Base-by-base conservation (phyloP, 192 early-diverging fungal species). In the Linnemannia elongata region DNA sequence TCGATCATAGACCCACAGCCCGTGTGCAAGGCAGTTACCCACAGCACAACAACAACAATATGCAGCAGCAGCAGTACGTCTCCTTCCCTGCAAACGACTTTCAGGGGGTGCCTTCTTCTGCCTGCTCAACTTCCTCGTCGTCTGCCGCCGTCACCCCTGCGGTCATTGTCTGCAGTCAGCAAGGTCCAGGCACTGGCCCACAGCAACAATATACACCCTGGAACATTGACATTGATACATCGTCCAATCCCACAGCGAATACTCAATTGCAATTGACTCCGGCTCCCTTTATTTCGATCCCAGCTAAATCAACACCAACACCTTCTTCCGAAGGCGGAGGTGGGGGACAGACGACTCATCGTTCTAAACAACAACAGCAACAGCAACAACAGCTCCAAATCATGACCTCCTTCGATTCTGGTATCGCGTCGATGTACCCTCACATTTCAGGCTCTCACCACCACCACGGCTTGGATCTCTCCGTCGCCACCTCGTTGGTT, bases 371-470 rank as follows among this genome's bases (percentile, higher is more conserved):
- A 35, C 22, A 41, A 27, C 75, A 79, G 44, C 52, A n/a, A 2
- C 78, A 80, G 35, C 70, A 74, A n/a, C 71, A 70, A 33, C 33
- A 72, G n/a, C 55, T 86, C 15, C 83, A 86, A 4, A 68, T 80
- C 36, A 86, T 77, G 70, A 86, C 79, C 18, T 74, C 83, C 18
- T 27, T 80, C 17, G 83, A 85, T 42, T 39, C 82, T 13, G 66
- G 45, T 1, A 10, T 85, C 45, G 74, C 74, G 6, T 44, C 73
- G 20, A 84, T 70, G 52, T 71, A 79, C 73, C 45, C 76, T 30
- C 33, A 55, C 6, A 69, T 13, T 44, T 12, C 77, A 7, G 35
- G 41, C 35, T 33, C 60, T 13, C 60, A 66, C 17, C 17, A 52
- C 49, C 49, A 22, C 30, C 60, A 27, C 0, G 60, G 60, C 3